phyloP scores from a whole-genome alignment of 306 rosid genomes.

The Inga laurina region DNA sequence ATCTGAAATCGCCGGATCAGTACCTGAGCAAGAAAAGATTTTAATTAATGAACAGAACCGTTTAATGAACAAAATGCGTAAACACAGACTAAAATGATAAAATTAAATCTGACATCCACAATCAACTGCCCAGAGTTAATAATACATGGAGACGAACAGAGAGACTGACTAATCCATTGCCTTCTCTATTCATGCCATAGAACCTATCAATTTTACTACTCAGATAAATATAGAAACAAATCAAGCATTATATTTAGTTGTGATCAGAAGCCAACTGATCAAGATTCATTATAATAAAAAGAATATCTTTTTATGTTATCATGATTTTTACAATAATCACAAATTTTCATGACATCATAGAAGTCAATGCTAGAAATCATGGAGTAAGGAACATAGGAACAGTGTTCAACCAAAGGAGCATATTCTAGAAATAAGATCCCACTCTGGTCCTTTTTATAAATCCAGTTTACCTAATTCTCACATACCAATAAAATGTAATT shows the following conservation, averaged over 20 bases:
- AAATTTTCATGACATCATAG: neutral
- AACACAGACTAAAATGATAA: neutral
- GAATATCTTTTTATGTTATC: neutral
- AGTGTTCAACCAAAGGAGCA: constrained; percentile 20
- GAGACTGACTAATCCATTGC: neutral
- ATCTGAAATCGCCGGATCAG: constrained; percentile 81
- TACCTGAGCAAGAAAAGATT: constrained; percentile 55
- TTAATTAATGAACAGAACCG: constrained; percentile 22
- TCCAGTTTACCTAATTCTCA: too few relatives aligned
- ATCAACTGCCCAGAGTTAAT: neutral
- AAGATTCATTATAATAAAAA: neutral
- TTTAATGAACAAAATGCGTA: neutral
- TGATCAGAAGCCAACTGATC: neutral
- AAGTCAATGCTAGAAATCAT: neutral
- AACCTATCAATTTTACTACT: constrained; percentile 11
- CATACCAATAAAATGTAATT: too few relatives aligned
- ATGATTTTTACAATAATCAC: neutral
- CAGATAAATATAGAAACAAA: neutral
- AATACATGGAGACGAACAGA: neutral
- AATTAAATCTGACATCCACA: neutral
- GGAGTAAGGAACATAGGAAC: neutral
- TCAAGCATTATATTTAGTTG: neutral
- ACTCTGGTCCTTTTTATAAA: too few relatives aligned
- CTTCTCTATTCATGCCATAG: neutral
- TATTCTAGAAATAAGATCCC: neutral